Conservation (phyloP, 2,329 filamentous ascomycete genomes). For the Colletotrichum sp. region DNA sequence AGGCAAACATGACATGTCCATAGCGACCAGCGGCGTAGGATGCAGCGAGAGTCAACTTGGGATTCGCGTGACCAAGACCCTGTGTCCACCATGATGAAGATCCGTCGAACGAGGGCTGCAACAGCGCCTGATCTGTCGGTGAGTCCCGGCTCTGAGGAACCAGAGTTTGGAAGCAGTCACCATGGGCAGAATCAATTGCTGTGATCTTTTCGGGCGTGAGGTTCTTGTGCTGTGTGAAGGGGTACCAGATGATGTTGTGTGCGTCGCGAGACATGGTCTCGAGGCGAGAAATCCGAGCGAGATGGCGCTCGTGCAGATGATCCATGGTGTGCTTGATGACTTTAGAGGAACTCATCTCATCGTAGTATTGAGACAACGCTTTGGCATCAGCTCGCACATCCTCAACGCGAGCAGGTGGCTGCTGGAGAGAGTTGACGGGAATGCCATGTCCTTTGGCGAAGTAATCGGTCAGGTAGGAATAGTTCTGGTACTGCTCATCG, state of each 20-base stretch:
- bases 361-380: slow-evolving; percentile 70
- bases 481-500: slow-evolving; percentile 70
- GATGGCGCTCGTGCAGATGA: slow-evolving; percentile 58
- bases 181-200: slow-evolving; percentile 80
- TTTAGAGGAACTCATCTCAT: slow-evolving; percentile 41
- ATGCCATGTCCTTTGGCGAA: slow-evolving; percentile 66
- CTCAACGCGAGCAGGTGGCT: slow-evolving; percentile 58
- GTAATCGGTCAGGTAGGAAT: slow-evolving; percentile 70
- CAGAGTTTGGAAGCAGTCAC: slow-evolving; percentile 75
- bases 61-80: slow-evolving; percentile 81
- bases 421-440: slow-evolving; percentile 58
- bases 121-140: slow-evolving; percentile 32
- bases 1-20: slow-evolving; percentile 88
- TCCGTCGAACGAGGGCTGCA: slow-evolving; percentile 77
- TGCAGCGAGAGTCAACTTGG: slow-evolving; percentile 72
- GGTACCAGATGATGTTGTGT: slow-evolving; percentile 77
- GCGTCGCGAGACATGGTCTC: slow-evolving; percentile 67
- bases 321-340: slow-evolving; percentile 51
- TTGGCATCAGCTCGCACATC: slow-evolving; percentile 52
- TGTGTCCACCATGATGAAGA: slow-evolving; percentile 95
- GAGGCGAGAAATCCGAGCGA: slow-evolving; percentile 60
- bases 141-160: neutral
- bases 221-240: slow-evolving; percentile 80
- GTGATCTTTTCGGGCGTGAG: slow-evolving; percentile 68
- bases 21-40: slow-evolving; percentile 84